These are phyloP conservation scores for Salicornia ramosissima DNA, from an alignment of 148 eudicot species.

Conservation along the genomic window DNA sequence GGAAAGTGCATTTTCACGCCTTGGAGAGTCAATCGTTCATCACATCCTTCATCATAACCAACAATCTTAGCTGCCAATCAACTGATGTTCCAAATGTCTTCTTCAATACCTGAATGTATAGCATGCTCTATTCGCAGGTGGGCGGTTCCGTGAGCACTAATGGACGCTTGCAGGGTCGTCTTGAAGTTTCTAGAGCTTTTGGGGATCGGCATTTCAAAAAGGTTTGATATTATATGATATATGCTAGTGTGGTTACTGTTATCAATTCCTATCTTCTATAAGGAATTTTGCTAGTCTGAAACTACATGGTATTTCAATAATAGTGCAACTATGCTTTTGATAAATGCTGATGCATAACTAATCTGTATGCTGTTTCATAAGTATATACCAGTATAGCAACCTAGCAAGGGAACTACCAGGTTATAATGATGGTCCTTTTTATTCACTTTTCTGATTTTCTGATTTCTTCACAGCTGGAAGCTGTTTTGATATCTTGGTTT, in stretches of 20 bases:
- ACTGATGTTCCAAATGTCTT: not conserved
- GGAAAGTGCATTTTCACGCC: too few relatives aligned
- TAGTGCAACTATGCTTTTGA: not conserved
- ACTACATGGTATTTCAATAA: too few relatives aligned
- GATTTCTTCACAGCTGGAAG: not conserved
- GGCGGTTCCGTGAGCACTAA: slow-evolving; percentile 78
- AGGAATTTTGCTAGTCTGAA: not conserved
- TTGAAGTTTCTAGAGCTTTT: slow-evolving; percentile 89
- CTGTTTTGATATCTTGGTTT: too few relatives aligned
- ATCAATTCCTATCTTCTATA: not conserved
- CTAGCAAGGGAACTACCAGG: not conserved
- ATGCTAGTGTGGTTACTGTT: too few relatives aligned
- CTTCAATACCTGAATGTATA: not conserved
- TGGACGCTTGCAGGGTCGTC: slow-evolving; percentile 85
- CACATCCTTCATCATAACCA: too few relatives aligned
- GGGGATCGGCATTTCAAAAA: slow-evolving; percentile 89
- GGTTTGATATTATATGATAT: slow-evolving; percentile 28
- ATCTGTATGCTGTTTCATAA: not conserved
- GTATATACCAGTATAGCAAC: too few relatives aligned
- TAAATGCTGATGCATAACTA: not conserved
- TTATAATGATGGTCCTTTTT: not conserved
- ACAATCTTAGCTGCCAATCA: not conserved
- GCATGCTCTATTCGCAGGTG: slow-evolving; percentile 42
- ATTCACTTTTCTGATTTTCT: not conserved
- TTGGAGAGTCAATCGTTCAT: too few relatives aligned